phyloP scores from a whole-genome alignment of 305 asterid species.

The Fraxinus sp. region DNA sequence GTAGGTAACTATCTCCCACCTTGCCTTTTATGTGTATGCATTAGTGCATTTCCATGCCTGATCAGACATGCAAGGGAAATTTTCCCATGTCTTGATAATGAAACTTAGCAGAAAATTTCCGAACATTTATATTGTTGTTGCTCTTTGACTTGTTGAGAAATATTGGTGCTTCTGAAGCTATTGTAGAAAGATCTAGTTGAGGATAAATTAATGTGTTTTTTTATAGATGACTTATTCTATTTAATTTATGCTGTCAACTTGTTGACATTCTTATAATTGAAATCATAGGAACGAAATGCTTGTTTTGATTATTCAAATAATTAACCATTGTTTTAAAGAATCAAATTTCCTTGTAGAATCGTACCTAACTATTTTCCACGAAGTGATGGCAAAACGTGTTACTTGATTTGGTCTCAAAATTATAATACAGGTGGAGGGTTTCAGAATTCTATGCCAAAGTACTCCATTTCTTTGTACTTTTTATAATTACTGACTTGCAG shows the following conservation, averaged over 20 bases:
- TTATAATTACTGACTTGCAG: not conserved
- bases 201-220: not conserved
- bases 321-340: not conserved
- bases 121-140: not conserved
- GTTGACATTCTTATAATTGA: not conserved
- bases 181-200: not conserved
- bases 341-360: not conserved
- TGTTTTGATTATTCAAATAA: not conserved
- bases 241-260: not conserved
- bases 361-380: not conserved
- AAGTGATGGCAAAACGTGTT: not conserved
- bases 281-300: not conserved
- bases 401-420: not conserved
- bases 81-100: not conserved
- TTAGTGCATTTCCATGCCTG: not conserved
- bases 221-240: not conserved
- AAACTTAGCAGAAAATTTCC: not conserved
- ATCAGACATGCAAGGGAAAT: not conserved
- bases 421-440: not conserved
- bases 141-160: not conserved
- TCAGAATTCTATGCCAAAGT: not conserved
- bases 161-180: not conserved
- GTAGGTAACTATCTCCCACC: conserved; percentile 42
- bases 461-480: not conserved
- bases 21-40: not conserved